These are phyloP conservation scores for Trichoderma polysporum DNA, from an alignment of 2,329 filamentous ascomycete genomes.

Conservation along the genomic window DNA sequence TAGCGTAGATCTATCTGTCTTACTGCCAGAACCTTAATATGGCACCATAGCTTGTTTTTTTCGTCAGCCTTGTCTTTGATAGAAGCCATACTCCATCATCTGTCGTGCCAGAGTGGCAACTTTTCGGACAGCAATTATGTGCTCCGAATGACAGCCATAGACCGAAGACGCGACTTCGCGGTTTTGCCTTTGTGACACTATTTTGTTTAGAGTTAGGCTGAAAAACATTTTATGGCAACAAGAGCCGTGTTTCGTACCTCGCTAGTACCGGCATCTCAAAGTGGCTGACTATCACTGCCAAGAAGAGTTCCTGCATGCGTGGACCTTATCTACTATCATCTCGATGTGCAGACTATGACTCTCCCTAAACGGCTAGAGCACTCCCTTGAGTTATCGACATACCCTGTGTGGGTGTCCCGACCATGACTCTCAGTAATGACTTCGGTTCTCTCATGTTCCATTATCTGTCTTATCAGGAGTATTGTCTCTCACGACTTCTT, in stretches of 20 bases:
- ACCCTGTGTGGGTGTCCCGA: not conserved
- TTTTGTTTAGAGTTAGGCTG: not conserved
- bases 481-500: not conserved
- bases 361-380: not conserved
- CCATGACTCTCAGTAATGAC: not conserved
- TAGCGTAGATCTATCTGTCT: not conserved
- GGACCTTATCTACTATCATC: not conserved
- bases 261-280: not conserved
- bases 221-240: not conserved
- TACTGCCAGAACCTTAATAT: not conserved
- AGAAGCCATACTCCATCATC: no score
- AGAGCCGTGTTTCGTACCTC: not conserved
- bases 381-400: not conserved
- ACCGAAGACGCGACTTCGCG: not conserved
- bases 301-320: not conserved
- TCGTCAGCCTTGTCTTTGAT: not conserved
- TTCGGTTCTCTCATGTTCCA: not conserved
- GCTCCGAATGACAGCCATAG: not conserved
- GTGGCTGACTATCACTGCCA: not conserved
- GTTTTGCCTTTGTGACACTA: not conserved
- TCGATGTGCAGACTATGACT: not conserved
- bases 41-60: not conserved
- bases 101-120: not conserved
- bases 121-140: not conserved
- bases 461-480: not conserved